A percentile compares a stretch with the other conserved stretches of the same genome.
These are phyloP conservation scores for Neonectria hederae DNA, from an alignment of 2,329 filamentous ascomycete genomes.

Conservation along the genomic window DNA sequence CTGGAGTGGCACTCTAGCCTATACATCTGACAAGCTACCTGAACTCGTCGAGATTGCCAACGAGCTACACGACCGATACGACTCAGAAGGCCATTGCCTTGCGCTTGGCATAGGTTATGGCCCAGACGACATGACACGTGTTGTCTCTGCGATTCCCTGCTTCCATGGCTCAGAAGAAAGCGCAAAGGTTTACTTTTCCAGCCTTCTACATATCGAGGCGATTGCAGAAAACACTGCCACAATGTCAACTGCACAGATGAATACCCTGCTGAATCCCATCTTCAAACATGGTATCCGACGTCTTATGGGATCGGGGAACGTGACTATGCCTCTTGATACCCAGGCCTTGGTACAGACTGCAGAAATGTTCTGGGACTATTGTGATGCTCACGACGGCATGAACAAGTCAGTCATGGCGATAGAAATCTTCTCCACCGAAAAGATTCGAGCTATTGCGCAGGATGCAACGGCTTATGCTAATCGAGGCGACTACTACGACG, in stretches of 20 bases:
- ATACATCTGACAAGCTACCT: conserved; percentile 35
- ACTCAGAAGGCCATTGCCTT: conserved; percentile 35
- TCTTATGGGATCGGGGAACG: conserved; percentile 39
- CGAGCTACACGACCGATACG: conserved; percentile 29
- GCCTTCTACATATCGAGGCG: conserved; percentile 25
- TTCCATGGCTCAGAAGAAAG: conserved; percentile 32
- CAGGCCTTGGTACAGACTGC: conserved; percentile 41
- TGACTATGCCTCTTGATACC: conserved; percentile 48
- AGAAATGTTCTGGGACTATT: conserved; percentile 42
- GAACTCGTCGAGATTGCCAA: conserved; percentile 39
- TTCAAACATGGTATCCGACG: conserved; percentile 40
- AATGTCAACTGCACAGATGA: conserved; percentile 37
- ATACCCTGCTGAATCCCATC: conserved; percentile 38
- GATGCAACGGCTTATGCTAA: conserved; percentile 56
- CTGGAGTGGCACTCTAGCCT: conserved; percentile 45
- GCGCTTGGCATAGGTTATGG: conserved; percentile 37
- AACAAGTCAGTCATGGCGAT: conserved; percentile 44
- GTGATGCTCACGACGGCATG: conserved; percentile 34
- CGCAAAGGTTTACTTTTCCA: conserved; percentile 34
- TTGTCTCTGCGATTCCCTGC: conserved; percentile 34
- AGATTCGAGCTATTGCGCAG: conserved; percentile 48
- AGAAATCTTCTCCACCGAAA: conserved; percentile 54
- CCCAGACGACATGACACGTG: conserved; percentile 23
- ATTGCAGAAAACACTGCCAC: conserved; percentile 21
- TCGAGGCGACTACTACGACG: conserved; percentile 56